A percentile compares a stretch with the other conserved stretches of the same genome.
Conservation (phyloP, 1,139 yeast genomes). For the Suhomyces chickasaworum region DNA sequence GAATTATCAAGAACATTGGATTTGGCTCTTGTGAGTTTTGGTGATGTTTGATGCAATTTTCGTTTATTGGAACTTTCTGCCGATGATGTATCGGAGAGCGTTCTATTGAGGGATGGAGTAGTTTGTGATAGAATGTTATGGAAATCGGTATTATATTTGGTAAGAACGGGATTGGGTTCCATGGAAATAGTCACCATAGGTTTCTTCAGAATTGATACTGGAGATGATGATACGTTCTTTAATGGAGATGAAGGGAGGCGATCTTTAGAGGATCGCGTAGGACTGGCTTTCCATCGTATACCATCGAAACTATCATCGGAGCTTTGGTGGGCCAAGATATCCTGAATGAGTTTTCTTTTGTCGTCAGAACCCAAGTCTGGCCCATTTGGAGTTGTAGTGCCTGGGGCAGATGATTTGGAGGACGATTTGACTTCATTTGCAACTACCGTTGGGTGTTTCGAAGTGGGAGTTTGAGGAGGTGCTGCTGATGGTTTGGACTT, state of each 20-base stretch:
- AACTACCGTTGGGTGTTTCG: not conserved
- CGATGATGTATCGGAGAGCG: constrained; percentile 32
- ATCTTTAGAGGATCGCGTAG: constrained; percentile 18
- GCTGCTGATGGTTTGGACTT: not conserved
- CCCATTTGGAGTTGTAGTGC: not conserved
- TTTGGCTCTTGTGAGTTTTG: constrained; percentile 31
- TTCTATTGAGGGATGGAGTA: constrained; percentile 25
- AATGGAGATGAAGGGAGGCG: constrained; percentile 41
- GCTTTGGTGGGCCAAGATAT: constrained; percentile 29
- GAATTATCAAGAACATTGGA: constrained; percentile 29
- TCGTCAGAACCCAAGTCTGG: constrained; percentile 5
- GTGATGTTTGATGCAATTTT: constrained; percentile 19
- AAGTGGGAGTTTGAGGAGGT: not conserved
- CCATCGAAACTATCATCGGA: constrained; percentile 53
- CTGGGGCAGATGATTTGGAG: not conserved
- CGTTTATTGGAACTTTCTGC: constrained; percentile 14
- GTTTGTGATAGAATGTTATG: constrained; percentile 29
- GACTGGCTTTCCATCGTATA: constrained; percentile 44
- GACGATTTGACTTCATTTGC: not conserved
- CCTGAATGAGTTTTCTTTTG: constrained; percentile 6
- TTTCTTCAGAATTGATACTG: not conserved
- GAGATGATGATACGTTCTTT: constrained; percentile 24
- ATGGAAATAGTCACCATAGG: constrained; percentile 21
- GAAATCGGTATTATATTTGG: constrained; percentile 41
- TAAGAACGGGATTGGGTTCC: constrained; percentile 40